These are phyloP conservation scores for Stygiomarasmius scandens DNA, from an alignment of 1,284 basidiomycete genomes.

Conservation along the genomic window DNA sequence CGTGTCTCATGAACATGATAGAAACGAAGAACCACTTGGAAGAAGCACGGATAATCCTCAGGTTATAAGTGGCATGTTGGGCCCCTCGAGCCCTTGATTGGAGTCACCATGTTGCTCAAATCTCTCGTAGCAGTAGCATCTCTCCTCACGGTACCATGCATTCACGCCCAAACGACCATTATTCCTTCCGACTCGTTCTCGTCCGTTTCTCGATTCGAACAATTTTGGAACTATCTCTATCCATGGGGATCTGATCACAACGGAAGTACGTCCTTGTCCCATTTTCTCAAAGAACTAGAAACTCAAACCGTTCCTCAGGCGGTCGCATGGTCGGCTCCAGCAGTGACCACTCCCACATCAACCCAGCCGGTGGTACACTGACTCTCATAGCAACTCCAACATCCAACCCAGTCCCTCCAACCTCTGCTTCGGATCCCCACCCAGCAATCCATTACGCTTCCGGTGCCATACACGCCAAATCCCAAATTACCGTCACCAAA, in stretches of 20 bases:
- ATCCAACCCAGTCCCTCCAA: constrained; percentile 38
- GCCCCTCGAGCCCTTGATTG: background rate
- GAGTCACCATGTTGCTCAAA: background rate
- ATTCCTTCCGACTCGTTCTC: constrained; percentile 43
- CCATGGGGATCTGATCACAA: constrained; percentile 51
- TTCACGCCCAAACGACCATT: constrained; percentile 37
- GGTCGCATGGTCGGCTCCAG: constrained; percentile 45
- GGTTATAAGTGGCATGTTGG: background rate
- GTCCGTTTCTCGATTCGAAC: constrained; percentile 37
- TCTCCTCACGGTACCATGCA: constrained; percentile 9
- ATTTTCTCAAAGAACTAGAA: background rate
- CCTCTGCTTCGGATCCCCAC: constrained; percentile 40
- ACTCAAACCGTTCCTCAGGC: constrained; percentile 24
- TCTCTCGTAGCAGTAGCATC: background rate
- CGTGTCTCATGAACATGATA: too few species aligned
- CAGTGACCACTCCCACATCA: constrained; percentile 40
- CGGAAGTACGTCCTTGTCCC: constrained; percentile 34
- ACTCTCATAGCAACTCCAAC: constrained; percentile 45
- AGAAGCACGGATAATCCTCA: background rate
- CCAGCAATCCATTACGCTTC: constrained; percentile 41
- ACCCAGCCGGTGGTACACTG: constrained; percentile 37
- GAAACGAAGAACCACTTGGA: background rate
- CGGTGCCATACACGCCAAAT: constrained; percentile 24
- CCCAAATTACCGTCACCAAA: background rate
- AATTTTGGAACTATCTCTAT: constrained; percentile 45